Conservation (phyloP, 2,329 filamentous ascomycete genomes). For the Colletotrichum coccodes region DNA sequence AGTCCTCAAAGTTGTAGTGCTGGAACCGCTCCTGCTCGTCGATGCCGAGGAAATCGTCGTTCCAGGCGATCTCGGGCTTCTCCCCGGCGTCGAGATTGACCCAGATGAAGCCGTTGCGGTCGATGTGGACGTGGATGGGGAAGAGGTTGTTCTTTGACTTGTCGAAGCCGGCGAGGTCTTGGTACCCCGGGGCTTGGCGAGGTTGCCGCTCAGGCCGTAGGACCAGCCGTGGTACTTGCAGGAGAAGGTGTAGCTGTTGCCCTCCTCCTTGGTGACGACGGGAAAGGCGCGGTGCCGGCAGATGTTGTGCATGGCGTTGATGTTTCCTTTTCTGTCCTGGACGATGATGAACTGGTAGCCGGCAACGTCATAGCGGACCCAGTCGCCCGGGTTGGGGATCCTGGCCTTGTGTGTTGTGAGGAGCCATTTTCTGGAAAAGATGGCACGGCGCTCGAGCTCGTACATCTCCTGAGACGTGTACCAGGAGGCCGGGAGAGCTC, state of each 20-base stretch:
- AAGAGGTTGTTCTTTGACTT: conserved; percentile 66
- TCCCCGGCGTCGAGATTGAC: conserved; percentile 62
- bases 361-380: conserved; percentile 63
- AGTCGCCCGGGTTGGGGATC: conserved; percentile 64
- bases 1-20: conserved; percentile 61
- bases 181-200: conserved; percentile 70
- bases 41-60: conserved; percentile 59
- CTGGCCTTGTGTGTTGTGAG: conserved; percentile 63
- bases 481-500: conserved; percentile 60
- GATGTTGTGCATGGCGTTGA: conserved; percentile 71
- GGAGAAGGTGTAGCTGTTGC: conserved; percentile 61
- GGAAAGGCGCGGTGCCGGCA: conserved; percentile 71
- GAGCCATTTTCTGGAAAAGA: conserved; percentile 67
- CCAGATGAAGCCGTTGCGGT: conserved; percentile 66
- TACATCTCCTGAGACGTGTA: conserved; percentile 64
- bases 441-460: conserved; percentile 64
- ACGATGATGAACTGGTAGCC: conserved; percentile 66
- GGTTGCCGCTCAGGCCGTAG: conserved; percentile 65
- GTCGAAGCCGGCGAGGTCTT: conserved; percentile 65
- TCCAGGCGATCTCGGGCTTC: conserved; percentile 58
- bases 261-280: conserved; percentile 61
- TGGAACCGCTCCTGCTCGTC: conserved; percentile 57
- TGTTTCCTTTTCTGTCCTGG: conserved; percentile 58
- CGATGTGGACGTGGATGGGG: conserved; percentile 63
- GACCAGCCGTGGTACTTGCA: conserved; percentile 74